phyloP scores from a whole-genome alignment of 129 eudicot species.

The Pulicaria dysenterica region DNA sequence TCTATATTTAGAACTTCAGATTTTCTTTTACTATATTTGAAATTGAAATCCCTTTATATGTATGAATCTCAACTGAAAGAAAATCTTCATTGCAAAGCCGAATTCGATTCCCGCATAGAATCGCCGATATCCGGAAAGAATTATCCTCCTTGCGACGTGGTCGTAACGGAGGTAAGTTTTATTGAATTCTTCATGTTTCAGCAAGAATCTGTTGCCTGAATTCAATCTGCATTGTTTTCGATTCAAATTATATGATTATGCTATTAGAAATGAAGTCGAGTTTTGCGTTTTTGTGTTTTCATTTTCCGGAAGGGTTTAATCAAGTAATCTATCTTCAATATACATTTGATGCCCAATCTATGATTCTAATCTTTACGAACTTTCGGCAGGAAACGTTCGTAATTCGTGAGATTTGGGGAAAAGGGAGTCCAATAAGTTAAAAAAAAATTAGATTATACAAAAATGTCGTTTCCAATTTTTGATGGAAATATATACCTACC shows the following conservation, averaged over 20 bases:
- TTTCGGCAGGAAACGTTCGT: slow-evolving; percentile 64
- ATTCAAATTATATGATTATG: slow-evolving; percentile 28
- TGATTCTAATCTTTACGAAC: neutral
- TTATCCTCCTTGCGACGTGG: slow-evolving; percentile 33
- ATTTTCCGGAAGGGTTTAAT: slow-evolving; percentile 1
- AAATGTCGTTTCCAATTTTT: slow-evolving; percentile 72
- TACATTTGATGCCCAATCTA: slow-evolving; percentile 13
- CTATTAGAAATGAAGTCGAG: neutral
- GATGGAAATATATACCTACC: slow-evolving; percentile 64
- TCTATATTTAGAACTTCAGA: slow-evolving; percentile 30
- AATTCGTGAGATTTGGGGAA: slow-evolving; percentile 52
- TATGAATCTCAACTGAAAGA: slow-evolving; percentile 14
- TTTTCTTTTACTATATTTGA: slow-evolving; percentile 13
- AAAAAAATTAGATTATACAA: slow-evolving; percentile 32
- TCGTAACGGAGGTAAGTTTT: slow-evolving; percentile 48
- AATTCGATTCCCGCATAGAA: slow-evolving; percentile 44
- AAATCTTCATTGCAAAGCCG: slow-evolving; percentile 21
- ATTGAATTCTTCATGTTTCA: neutral
- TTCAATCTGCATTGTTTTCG: slow-evolving; percentile 6
- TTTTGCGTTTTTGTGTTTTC: neutral
- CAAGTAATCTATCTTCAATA: neutral
- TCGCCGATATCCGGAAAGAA: slow-evolving; percentile 40
- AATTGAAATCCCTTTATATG: slow-evolving; percentile 18
- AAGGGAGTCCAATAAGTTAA: slow-evolving; percentile 58
- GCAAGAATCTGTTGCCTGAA: neutral